Percentiles rank a stretch among this genome's conserved stretches.
Evolutionary conservation across 495 filamentous ascomycete genomes (phyloP).

Genomic region (Hyaloscypha bicolor): DNA sequence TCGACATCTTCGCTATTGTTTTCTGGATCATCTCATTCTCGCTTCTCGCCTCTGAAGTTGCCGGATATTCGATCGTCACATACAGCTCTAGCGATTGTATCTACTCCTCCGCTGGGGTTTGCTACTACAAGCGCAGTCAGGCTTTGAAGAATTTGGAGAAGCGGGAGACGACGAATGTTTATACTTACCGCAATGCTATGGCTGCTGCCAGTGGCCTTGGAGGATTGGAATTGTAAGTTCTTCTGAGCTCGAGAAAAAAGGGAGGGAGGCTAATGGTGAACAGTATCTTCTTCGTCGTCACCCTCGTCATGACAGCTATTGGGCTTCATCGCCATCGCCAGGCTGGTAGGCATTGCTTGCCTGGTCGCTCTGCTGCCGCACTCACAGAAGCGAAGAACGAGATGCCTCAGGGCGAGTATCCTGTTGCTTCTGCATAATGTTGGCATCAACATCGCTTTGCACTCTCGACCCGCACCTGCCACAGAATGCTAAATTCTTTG

Average conservation of each 20-base stretch:
- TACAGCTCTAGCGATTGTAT: conserved; percentile 28
- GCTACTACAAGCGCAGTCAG: conserved; percentile 16
- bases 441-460: no score
- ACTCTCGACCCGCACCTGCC: no score
- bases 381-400: background rate
- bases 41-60: conserved; percentile 41
- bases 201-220: conserved; percentile 41
- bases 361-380: background rate
- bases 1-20: conserved; percentile 47
- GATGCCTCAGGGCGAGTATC: background rate
- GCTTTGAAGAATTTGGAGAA: conserved; percentile 1
- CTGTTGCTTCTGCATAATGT: background rate
- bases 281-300: conserved; percentile 29
- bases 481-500: no score
- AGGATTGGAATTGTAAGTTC: conserved; percentile 46
- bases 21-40: conserved; percentile 50
- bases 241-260: background rate
- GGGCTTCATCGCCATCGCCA: conserved; percentile 47
- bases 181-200: conserved; percentile 29
- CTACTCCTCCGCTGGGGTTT: conserved; percentile 28
- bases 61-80: conserved; percentile 21
- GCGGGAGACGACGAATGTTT: conserved; percentile 4
- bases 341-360: conserved; percentile 41
- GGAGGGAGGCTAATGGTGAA: background rate
- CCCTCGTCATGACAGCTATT: conserved; percentile 43